Base-by-base conservation (phyloP, 257 asterid genomes). In the Plectranthus barbatus region DNA sequence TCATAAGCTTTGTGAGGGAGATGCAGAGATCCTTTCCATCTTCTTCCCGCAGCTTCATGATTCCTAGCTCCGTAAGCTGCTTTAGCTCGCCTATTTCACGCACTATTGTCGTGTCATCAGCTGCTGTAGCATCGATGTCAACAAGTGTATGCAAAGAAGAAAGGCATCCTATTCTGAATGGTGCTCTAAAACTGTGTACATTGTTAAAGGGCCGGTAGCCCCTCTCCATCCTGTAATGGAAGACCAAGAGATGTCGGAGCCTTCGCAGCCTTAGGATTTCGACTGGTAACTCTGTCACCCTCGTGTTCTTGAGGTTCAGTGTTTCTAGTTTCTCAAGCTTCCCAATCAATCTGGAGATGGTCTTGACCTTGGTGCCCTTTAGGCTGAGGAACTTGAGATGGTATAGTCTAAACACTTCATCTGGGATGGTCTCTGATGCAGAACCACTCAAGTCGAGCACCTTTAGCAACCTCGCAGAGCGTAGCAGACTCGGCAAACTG, bases 321-420 rank as follows among this genome's bases (percentile, higher is more conserved):
- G 68, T 54, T 59, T 77, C 76, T 5, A 72, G 72, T 12, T 64
- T 60, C 39, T 13, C 45, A 36, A 77, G 78, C 7, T 58, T 72
- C 34, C 24, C n/a, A 2, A 77, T 60, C 10, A 59, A 68, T 21
- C 54, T 45, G 0, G 77, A 64, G 21, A 76, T 31, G 11, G 24
- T 14, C 13, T 46, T 58, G 10, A 72, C 46, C 17, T 33, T 44
- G 2, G 67, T 62, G 3, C 19, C 18, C 34, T 67, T 64, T 69
- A 76, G 60, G 50, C 75, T 44, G 24, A 51, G 14, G 48, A 72
- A 15, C 8, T 68, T 8, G 13, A 40, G 46, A 40, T 7, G 46
- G 11, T 40, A 40, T 7, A 40, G 13, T 40, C 13, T 40, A 14
- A 40, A 40, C 6, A 40, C 46, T 40, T 40, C 46, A 40, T 40